A percentile compares a stretch with the other conserved stretches of the same genome.
Evolutionary conservation across 768 basidiomycete genomes (phyloP).

Genomic region (Mycena kentingensis): DNA sequence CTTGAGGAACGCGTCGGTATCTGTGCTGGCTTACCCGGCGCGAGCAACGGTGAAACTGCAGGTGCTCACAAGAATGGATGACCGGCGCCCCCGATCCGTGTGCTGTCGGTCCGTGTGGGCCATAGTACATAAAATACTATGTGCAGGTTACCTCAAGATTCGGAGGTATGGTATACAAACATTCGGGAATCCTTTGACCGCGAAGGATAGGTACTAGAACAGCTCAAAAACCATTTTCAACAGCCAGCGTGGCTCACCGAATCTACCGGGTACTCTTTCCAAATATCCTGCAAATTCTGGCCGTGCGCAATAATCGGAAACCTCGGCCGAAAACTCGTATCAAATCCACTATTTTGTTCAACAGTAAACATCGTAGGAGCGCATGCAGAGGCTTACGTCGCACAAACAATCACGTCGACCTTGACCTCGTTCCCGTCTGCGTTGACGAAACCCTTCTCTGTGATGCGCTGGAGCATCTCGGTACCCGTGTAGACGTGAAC

Average conservation of each 20-base stretch:
- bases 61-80: conserved; percentile 22
- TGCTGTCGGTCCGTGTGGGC: conserved; percentile 26
- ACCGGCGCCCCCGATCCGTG: conserved; percentile 28
- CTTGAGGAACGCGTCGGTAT: conserved; percentile 22
- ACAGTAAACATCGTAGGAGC: too few species aligned
- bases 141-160: not conserved
- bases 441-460: conserved; percentile 45
- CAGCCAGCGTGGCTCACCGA: conserved; percentile 14
- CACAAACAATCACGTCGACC: conserved; percentile 50
- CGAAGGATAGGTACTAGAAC: conserved; percentile 26
- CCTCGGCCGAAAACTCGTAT: conserved; percentile 27
- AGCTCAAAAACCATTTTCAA: not conserved
- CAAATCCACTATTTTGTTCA: conserved; percentile 30
- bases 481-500: conserved; percentile 44
- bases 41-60: not conserved
- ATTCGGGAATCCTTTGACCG: conserved; percentile 26
- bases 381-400: conserved; percentile 43
- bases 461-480: conserved; percentile 45
- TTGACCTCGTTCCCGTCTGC: conserved; percentile 44
- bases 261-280: conserved; percentile 27
- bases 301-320: conserved; percentile 27
- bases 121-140: conserved; percentile 29
- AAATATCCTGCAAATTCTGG: conserved; percentile 26
- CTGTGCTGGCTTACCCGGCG: conserved; percentile 1
- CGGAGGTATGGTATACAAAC: not conserved